Evolutionary conservation across 345 rosid genomes (phyloP), one percentile per base, ranked within the genome.

Genomic region (Eucalyptus regnans): DNA sequence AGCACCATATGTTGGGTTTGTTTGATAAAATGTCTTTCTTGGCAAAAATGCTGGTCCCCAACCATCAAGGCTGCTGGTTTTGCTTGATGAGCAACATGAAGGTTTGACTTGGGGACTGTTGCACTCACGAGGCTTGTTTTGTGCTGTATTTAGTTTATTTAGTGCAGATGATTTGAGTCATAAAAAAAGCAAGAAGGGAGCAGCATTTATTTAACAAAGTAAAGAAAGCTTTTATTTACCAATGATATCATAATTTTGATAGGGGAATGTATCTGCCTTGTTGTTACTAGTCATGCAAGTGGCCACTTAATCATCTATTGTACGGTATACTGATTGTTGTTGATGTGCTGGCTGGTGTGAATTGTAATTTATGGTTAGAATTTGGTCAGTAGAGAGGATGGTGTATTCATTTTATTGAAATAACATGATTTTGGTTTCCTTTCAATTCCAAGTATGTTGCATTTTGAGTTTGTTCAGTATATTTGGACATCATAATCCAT

Each of bases 271-370:
- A 37, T 37, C 2, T 76, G 83, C 83, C 43, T 37, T 37, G 83
- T 37, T 76, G 43, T 76, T 41, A 37, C 41, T 22, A 18, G 27
- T 37, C 27, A 37, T 37, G 83, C 48, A 37, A 76, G 46, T 76
- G 83, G 83, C 27, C 83, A 4, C 2, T 71, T 71, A 71, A 71
- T 71, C 41, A 20, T 10, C 83, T 76, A 44, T 20, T 0, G 5
- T 76, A 41, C 9, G 0, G 29, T 76, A 41, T 76, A 20, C 0
- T 0, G 0, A 76, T 16, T 41, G 48, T 76, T 37, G 13, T 2
- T 1, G 7, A 71, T 71, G 81, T 71, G 83, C 15, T 41, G 29
- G 83, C 48, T 76, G 83, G 29, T 76, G 83, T 76, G 29, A 22
- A 41, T 76, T 76, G 29, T 76, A 76, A 41, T 76, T 76, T 22